Evolutionary conservation across 371 early-diverging fungal genomes (phyloP), one percentile per base, ranked within the genome.

Genomic region (Zancudomyces culisetae): DNA sequence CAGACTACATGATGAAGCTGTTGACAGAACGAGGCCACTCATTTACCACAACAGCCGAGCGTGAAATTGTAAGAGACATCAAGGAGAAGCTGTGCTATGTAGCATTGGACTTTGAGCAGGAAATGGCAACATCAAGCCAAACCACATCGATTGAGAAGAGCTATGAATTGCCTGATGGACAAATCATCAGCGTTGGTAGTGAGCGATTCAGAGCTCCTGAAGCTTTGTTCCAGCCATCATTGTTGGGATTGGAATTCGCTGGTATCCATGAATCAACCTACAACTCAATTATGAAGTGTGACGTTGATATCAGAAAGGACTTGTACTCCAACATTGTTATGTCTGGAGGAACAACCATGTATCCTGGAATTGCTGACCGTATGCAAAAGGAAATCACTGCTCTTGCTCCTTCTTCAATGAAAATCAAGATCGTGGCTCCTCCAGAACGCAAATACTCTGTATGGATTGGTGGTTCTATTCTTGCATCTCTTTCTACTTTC

Each of bases 401-500:
- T 43, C 74, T 99, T 58, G 98, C 99, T 42, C 94, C 98, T 45
- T 85, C 92, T 60, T 85, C 90, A 64, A 97, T 96, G 88, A 93
- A 93, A 83, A 87, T 99, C 79, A 92, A 95, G 87, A 95, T 99
- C 67, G 93, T 98, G 60, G 95, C 98, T 59, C 99, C 99, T 49
- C 98, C 99, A 52, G 99, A 99, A 76, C 87, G 99, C 70, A 99
- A 99, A 78, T 99, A 99, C 90, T 93, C 96, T 63, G 99, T 98
- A 72, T 99, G 99, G 99, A 98, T 99, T 70, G 99, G 99, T 80
- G 99, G 99, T 59, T 98, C 99, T 58, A 99, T 99, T 60, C 77
- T 99, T 58, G 98, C 99, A 52, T 97, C 98, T 52, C 85, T 98
- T 56, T 91, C 94, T 54, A 94, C 96, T 61, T 97, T 97, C 94